phyloP scores from a whole-genome alignment of 306 rosid species.

The Medicago arabica region DNA sequence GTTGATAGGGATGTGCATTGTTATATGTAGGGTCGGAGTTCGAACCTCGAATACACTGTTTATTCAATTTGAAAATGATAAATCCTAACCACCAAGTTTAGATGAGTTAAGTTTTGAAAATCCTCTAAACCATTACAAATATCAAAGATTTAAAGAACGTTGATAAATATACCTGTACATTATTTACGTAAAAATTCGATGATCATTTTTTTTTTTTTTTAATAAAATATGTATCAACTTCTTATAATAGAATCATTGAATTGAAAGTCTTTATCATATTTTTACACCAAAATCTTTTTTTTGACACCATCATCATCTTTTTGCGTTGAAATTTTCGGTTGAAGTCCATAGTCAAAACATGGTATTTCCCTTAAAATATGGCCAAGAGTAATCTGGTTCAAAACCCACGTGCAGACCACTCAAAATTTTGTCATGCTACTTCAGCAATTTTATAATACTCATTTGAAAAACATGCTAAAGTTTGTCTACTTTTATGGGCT shows the following conservation, averaged over 20 bases:
- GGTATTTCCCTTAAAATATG: slow-evolving; percentile 11
- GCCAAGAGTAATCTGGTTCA: slow-evolving; percentile 13
- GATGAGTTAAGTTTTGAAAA: no score
- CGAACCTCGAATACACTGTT: no score
- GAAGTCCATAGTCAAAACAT: slow-evolving; percentile 37
- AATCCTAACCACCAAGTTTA: no score
- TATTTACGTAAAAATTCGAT: no score
- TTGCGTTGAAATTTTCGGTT: not conserved
- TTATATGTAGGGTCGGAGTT: no score
- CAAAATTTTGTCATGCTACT: not conserved
- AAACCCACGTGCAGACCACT: slow-evolving; percentile 51
- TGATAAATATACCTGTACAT: no score
- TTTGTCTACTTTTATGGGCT: slow-evolving; percentile 2
- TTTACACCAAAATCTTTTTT: not conserved
- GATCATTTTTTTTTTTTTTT: no score
- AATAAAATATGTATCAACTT: no score
- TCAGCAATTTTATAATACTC: not conserved
- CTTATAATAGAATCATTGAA: not conserved
- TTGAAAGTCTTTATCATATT: not conserved
- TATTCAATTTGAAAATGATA: no score
- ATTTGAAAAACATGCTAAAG: slow-evolving; percentile 19
- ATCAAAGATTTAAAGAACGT: no score
- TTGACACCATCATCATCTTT: not conserved
- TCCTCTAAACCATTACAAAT: no score
- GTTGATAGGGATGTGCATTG: no score